A percentile compares a stretch with the other conserved stretches of the same genome.
These are phyloP conservation scores for Citrus unshiu DNA, from an alignment of 345 rosid genomes.

Conservation along the genomic window DNA sequence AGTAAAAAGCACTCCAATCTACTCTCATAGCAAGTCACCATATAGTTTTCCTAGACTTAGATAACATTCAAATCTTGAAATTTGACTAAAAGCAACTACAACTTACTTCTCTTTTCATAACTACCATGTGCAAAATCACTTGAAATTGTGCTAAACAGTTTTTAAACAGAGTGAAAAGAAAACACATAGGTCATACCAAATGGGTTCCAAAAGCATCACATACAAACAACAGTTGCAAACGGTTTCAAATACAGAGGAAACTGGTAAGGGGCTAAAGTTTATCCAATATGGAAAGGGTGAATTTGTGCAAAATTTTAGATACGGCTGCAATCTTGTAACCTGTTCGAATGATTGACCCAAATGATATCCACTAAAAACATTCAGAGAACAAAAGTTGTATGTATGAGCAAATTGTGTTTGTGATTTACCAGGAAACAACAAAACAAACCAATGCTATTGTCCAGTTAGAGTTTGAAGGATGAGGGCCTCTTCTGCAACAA, in stretches of 20 bases:
- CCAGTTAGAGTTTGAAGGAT: constrained; percentile 61
- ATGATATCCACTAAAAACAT: background rate
- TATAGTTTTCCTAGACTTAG: background rate
- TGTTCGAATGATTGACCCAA: background rate
- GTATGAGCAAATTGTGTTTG: background rate
- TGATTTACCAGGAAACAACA: constrained; percentile 71
- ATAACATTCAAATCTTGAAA: background rate
- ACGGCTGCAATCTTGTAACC: background rate
- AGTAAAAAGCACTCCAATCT: background rate
- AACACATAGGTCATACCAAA: too few relatives aligned
- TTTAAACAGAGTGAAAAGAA: too few relatives aligned
- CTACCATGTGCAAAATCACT: background rate
- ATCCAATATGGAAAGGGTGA: background rate
- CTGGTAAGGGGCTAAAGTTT: background rate
- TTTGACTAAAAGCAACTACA: background rate
- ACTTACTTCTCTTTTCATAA: background rate
- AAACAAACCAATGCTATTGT: constrained; percentile 59
- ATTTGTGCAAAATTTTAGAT: background rate
- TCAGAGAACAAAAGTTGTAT: background rate
- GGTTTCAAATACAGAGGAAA: background rate
- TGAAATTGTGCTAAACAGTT: background rate
- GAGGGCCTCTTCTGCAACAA: constrained; percentile 63
- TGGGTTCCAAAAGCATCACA: background rate
- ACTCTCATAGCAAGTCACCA: background rate
- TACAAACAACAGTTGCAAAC: background rate